Evolutionary conservation across 2,329 filamentous ascomycete genomes (phyloP), one percentile per base, ranked within the genome.

Genomic region (Rhynchosporium agropyri): DNA sequence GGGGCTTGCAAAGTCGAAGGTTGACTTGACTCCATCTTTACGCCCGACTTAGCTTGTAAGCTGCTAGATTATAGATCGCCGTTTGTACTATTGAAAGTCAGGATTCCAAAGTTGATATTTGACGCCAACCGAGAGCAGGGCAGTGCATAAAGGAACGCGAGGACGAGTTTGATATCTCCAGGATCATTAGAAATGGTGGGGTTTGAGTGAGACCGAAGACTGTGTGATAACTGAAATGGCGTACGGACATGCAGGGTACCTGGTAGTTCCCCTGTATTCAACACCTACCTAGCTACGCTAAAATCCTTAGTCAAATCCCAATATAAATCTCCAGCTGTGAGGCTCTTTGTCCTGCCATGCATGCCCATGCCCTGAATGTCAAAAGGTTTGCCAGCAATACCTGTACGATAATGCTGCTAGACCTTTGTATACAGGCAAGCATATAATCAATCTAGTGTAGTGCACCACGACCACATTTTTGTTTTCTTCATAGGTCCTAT

Each of bases 11-110:
- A 33, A 40, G 51, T 53, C 26, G 28, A 26, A 43, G 58, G 36
- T 36, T 60, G 58, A 15, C 48, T 45, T 3, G 58, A 53, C 4
- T 48, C 48, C 58, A 60, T 60, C n/a, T 9, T 20, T 36, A 9
- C 4, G 9, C 28, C 12, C 12, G 2, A 5, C 33, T 36, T 6
- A 26, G 20, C 26, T 53, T 38, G 13, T 38, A 9, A 6, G 5
- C 26, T 3, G 50, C 20, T 38, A 36, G 50, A 53, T 20, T 20
- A 20, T 20, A 20, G 20, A 20, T 20, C 20, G 20, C 20, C 20
- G 20, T 20, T 20, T 20, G 20, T 20, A 20, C 20, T 20, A 1
- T 10, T 36, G 33, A 10, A 36, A 36, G 33, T 36, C 33, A 36
- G 33, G 2, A 36, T 6, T 36, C 33, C 9, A 10, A 10, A 28